Evolutionary conservation across 768 basidiomycete genomes (phyloP).

Genomic region (Psilocybe subaeruginosa): DNA sequence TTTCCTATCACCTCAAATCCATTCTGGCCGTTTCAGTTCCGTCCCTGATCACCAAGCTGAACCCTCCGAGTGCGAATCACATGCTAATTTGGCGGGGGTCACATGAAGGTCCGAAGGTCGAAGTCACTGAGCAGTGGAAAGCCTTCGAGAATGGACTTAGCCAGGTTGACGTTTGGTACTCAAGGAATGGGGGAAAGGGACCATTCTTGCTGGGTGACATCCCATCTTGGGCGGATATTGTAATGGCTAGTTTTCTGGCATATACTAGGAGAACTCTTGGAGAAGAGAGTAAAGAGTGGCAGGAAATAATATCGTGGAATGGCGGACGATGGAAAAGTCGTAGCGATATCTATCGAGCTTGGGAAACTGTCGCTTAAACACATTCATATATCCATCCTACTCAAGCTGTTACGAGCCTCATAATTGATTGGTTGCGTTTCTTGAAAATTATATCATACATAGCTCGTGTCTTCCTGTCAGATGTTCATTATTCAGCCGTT

Average conservation of each 20-base stretch:
- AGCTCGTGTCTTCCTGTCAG: too few relatives aligned
- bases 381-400: too few relatives aligned
- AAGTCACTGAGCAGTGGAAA: slow-evolving; percentile 13
- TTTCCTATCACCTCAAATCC: background rate
- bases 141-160: slow-evolving; percentile 11
- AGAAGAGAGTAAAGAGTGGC: slow-evolving; percentile 37
- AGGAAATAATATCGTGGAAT: slow-evolving; percentile 28
- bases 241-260: slow-evolving; percentile 14
- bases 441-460: too few relatives aligned
- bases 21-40: background rate
- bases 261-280: slow-evolving; percentile 28
- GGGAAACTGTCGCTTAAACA: background rate
- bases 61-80: background rate
- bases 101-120: background rate
- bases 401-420: too few relatives aligned
- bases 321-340: slow-evolving; percentile 19
- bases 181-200: slow-evolving; percentile 19
- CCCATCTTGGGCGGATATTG: slow-evolving; percentile 37
- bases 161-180: slow-evolving; percentile 20
- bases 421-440: too few relatives aligned
- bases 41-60: background rate
- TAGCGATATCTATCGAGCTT: background rate
- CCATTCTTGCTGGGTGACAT: slow-evolving; percentile 32
- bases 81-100: background rate
- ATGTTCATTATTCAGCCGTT: too few relatives aligned